Base-by-base conservation (phyloP, 495 filamentous ascomycete genomes). In the Saxophila tyrrhenica region DNA sequence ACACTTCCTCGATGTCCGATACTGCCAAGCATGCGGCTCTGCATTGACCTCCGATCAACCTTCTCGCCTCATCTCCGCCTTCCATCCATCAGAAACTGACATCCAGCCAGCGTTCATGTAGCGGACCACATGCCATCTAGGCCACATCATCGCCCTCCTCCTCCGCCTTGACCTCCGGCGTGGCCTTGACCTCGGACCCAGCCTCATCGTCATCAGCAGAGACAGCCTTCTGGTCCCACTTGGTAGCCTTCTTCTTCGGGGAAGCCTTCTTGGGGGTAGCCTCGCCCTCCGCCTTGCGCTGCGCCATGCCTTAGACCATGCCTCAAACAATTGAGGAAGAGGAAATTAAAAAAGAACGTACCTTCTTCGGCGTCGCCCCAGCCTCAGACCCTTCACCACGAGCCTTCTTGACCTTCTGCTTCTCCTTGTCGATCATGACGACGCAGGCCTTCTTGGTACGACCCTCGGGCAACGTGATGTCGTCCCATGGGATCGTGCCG, bases 391-490 rank as follows among this genome's bases (percentile, higher is more conserved):
- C 44, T 19, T 21, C 46, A 3, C 32, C 50, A 17, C 19, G 24
- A 7, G 52, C 45, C 46, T 51, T 56, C 46, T 25, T 51, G 35
- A 55, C 42, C 45, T 60, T 61, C 16, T 15, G 21, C 45, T 58
- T 64, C 44, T 55, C 51, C 24, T 58, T 55, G 19, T 35, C 50
- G 21, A 60, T 43, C 55, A 57, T 63, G 20, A 44, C 25, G 25
- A 9, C 3, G 25, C 25, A 52, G 0, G 53, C 60, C 44, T 57
- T 55, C 22, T 45, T 25, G 17, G 60, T 65, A 20, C 62, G 56
- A 20, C 56, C 62, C 32, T 62, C 57, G 17, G 62, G 62, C 5
- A 60, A 38, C 10, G 25, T 46, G 43, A 65, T n/a, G 2, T 57
- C 29, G 39, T 60, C 47, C 62, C 62, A 65, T 22, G 43, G 44